Evolutionary conservation across 2,329 filamentous ascomycete species (phyloP).

Genomic region (Hypoxylon sp.): DNA sequence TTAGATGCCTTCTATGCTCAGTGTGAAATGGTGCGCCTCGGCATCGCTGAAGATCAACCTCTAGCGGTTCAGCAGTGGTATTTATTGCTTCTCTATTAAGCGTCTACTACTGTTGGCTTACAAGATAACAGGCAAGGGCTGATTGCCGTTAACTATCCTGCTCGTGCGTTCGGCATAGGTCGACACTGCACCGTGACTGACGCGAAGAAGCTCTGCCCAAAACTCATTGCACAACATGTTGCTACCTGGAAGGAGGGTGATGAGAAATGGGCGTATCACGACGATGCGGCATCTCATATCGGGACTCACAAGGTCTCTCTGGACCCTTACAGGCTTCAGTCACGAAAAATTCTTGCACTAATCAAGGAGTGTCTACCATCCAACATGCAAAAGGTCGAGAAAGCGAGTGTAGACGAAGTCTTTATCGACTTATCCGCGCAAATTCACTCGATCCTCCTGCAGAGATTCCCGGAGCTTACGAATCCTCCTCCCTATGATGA

Average conservation of each 20-base stretch:
- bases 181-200: conserved; percentile 85
- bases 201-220: conserved; percentile 87
- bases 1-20: conserved; percentile 98
- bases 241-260: conserved; percentile 96
- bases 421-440: conserved; percentile 93
- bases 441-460: conserved; percentile 80
- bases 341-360: conserved; percentile 81
- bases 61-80: conserved; percentile 95
- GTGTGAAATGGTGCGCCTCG: conserved; percentile 92
- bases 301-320: conserved; percentile 93
- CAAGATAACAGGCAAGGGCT: conserved; percentile 77
- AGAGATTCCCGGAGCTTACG: conserved; percentile 81
- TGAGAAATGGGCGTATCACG: conserved; percentile 90
- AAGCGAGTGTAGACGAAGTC: conserved; percentile 95
- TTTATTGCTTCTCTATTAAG: conserved; percentile 39
- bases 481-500: conserved; percentile 81
- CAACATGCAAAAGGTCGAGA: conserved; percentile 82
- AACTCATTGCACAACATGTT: conserved; percentile 90
- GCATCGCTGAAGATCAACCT: conserved; percentile 79
- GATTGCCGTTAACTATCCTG: conserved; percentile 97
- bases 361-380: conserved; percentile 82
- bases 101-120: conserved; percentile 34
- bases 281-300: conserved; percentile 84
- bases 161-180: conserved; percentile 82
- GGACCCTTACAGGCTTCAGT: conserved; percentile 90